phyloP scores from a whole-genome alignment of 2,329 filamentous ascomycete genomes.

The Aspergillus sp. region DNA sequence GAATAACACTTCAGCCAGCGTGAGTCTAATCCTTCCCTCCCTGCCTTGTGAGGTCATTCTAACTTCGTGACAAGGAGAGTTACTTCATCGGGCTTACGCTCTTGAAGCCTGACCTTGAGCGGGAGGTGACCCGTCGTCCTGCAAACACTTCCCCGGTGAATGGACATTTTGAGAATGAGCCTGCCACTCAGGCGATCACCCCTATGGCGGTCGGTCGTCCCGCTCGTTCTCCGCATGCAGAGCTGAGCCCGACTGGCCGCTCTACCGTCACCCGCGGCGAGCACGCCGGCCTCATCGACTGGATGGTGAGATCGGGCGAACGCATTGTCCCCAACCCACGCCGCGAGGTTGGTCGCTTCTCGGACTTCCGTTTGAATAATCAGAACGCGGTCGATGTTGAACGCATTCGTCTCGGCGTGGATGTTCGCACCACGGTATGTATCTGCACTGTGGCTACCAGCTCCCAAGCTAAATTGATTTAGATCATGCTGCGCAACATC shows the following conservation, averaged over 20 bases:
- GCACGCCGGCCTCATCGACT: slow-evolving; percentile 21
- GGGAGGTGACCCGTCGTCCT: too few relatives aligned
- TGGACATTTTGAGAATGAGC: slow-evolving; percentile 9
- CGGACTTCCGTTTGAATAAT: slow-evolving; percentile 23
- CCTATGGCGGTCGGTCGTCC: slow-evolving; percentile 9
- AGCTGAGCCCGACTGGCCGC: slow-evolving; percentile 32
- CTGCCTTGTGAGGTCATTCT: too few relatives aligned
- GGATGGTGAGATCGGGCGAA: slow-evolving; percentile 22
- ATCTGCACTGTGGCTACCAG: not conserved
- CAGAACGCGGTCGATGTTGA: slow-evolving; percentile 38
- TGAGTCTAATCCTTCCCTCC: slow-evolving; percentile 19
- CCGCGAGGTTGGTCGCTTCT: slow-evolving; percentile 16
- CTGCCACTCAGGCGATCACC: slow-evolving; percentile 5
- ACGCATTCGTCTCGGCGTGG: slow-evolving; percentile 49
- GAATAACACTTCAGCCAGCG: slow-evolving; percentile 26
- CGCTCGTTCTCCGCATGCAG: slow-evolving; percentile 16
- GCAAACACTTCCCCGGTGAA: slow-evolving; percentile 7
- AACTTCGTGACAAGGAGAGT: too few relatives aligned
- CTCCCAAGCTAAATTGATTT: not conserved
- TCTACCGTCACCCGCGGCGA: slow-evolving; percentile 30
- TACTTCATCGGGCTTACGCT: slow-evolving; percentile 21
- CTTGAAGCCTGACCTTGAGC: slow-evolving; percentile 23
- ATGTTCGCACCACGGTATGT: slow-evolving; percentile 66
- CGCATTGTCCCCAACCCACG: slow-evolving; percentile 20
- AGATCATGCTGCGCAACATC: slow-evolving; percentile 94